Base-by-base conservation (phyloP, 768 basidiomycete genomes). In the Mycena galericulata region DNA sequence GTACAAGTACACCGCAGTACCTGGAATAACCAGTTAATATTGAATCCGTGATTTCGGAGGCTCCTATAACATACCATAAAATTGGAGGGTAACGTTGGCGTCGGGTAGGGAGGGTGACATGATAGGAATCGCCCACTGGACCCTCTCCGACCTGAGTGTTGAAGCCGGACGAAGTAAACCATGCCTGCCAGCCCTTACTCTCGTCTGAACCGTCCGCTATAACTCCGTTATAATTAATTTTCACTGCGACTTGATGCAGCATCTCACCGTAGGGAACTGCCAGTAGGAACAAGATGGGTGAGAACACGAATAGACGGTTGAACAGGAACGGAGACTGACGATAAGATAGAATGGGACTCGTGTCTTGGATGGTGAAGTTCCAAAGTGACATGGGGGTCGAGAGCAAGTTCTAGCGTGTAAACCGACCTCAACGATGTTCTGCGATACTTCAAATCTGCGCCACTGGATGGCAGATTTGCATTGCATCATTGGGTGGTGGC, bases 291-390 rank as follows among this genome's bases (percentile, higher is more conserved):
- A 43, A 11, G 8, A 3, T 11, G 10, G 24, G 36, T 18, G n/a
- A 57, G 45, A 38, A 10, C 11, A 2, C 53, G 12, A 17, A 26
- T 43, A 9, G 32, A 5, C n/a, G n/a, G n/a, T 3, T 2, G 18
- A 17, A 5, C 41, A 17, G 6, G 22, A 9, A 30, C n/a, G 14
- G n/a, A 26, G 26, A 34, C 65, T 53, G 17, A 62, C 60, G 45
- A 56, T 67, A 67, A 7, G 60, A 49, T n/a, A 67, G 14, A 24
- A 57, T 56, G 1, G 66, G 60, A 20, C 66, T 67, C 18, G 66
- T 56, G 54, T 56, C 54, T 27, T 32, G 12, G 29, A 67, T 62
- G 34, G 59, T 62, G 41, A 55, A 67, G 51, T 67, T 67, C 66
- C 66, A 67, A 3, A 62, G 45, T 7, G 66, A 45, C 66, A 67